Percentiles rank a stretch among this genome's conserved stretches.
These are phyloP conservation scores for Coemansia umbellata DNA, from an alignment of 192 early-diverging fungal genomes.

Conservation along the genomic window DNA sequence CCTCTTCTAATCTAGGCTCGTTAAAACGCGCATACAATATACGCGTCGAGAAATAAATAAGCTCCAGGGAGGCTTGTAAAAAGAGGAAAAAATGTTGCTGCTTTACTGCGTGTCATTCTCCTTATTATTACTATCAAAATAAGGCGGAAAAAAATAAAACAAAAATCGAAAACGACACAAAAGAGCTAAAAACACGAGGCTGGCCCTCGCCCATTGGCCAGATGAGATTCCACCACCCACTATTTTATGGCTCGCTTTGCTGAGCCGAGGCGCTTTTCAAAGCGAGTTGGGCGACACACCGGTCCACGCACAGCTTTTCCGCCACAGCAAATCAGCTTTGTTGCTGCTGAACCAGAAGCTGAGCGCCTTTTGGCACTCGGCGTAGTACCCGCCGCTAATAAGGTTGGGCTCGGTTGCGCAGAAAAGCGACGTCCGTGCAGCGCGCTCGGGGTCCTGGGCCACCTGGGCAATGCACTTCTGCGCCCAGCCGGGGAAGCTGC, in stretches of 20 bases:
- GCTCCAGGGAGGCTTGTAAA: too few relatives aligned
- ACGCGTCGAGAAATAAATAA: too few relatives aligned
- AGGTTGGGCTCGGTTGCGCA: slow-evolving; percentile 35
- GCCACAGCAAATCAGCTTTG: slow-evolving; percentile 33
- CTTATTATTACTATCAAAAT: too few relatives aligned
- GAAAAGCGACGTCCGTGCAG: slow-evolving; percentile 41
- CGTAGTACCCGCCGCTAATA: slow-evolving; percentile 40
- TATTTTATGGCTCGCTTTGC: slow-evolving; percentile 18
- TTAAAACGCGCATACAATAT: too few relatives aligned
- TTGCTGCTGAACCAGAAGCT: slow-evolving; percentile 34
- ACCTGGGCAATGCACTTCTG: slow-evolving; percentile 38
- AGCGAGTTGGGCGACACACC: slow-evolving; percentile 28
- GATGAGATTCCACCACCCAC: slow-evolving; percentile 1
- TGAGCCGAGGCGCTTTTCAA: too few relatives aligned
- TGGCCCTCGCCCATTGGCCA: too few relatives aligned
- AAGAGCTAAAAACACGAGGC: too few relatives aligned
- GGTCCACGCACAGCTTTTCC: slow-evolving; percentile 43
- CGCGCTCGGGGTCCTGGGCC: slow-evolving; percentile 32
- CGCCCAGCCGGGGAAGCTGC: slow-evolving; percentile 30
- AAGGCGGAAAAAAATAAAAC: too few relatives aligned
- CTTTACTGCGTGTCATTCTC: too few relatives aligned
- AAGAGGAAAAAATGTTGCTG: too few relatives aligned
- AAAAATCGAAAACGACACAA: slow-evolving; percentile 35
- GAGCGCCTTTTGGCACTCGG: slow-evolving; percentile 26
- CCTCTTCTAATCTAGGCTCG: too few relatives aligned